Base-by-base conservation (phyloP, 371 early-diverging fungal genomes). In the Coemansia sp. region DNA sequence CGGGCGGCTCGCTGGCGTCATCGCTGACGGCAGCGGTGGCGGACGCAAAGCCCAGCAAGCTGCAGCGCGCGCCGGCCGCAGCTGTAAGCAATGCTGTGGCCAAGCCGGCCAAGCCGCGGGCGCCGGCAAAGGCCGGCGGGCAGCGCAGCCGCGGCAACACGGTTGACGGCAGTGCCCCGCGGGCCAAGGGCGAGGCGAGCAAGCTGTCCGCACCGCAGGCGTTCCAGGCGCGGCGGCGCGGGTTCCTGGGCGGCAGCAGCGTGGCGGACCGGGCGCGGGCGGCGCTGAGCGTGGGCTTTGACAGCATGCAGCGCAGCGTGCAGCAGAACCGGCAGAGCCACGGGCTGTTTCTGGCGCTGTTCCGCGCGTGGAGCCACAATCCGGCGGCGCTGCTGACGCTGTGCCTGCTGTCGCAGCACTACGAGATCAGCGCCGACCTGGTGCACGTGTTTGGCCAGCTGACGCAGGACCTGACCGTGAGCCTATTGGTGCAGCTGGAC, bases 321-420 rank as follows among this genome's bases (percentile, higher is more conserved):
- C 59, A 42, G 36, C 57, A 54, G 35, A 74, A 62, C 56, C 55
- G 43, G 53, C 55, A 52, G 10, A 72, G 86, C 42, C 89, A 90
- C 68, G 80, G 70, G 32, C 74, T 96, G 8, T 96, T 95, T 64
- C 81, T 84, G 34, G 78, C 84, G 2, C 78, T 96, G 10, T 95
- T 94, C 78, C 81, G 86, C 39, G 88, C 92, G 2, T 96, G 96
- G 96, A 91, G 90, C 59, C 93, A 94, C 76, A 93, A 90, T 71
- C 88, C 96, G 6, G 90, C 94, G 0, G 85, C 95, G 2, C 84
- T 91, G 2, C 90, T 96, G 65, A 87, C 92, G 1, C 82, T 96
- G 4, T 95, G 95, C 54, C 81, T 96, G 36, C 78, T 95, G 43
- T 87, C 95, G 32, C 94, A 94, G 76, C 89, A 88, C 26, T 96